Evolutionary conservation across 202 grass and related monocot species (phyloP).

Genomic region (Schoenoplectus tabernaemontani): DNA sequence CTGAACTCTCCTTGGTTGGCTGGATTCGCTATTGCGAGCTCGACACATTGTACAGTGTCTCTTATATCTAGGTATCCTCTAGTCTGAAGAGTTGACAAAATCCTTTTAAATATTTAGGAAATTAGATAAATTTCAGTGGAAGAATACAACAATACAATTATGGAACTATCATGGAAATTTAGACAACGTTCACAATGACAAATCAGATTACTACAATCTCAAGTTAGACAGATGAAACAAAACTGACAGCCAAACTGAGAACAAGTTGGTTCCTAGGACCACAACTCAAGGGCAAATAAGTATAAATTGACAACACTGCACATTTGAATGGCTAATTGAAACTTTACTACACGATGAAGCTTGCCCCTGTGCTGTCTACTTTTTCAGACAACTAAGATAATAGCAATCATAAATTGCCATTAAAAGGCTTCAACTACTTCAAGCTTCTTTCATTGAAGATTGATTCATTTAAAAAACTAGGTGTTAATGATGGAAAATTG

Average conservation of each 20-base stretch:
- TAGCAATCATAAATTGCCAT: not conserved
- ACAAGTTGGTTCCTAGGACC: too few relatives aligned
- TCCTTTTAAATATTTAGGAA: not conserved
- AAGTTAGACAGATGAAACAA: not conserved
- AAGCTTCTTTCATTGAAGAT: not conserved
- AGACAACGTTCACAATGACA: not conserved
- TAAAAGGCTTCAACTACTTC: not conserved
- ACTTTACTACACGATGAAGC: not conserved
- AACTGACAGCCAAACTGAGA: not conserved
- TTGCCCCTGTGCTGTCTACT: not conserved
- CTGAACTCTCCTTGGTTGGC: constrained; percentile 77
- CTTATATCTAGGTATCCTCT: constrained; percentile 92
- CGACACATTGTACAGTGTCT: constrained; percentile 82
- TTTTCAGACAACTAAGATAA: not conserved
- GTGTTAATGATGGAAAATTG: not conserved
- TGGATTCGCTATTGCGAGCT: constrained; percentile 86
- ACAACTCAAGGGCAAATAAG: too few relatives aligned
- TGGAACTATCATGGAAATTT: not conserved
- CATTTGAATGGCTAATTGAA: not conserved
- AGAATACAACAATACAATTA: not conserved
- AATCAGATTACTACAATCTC: not conserved
- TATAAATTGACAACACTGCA: too few relatives aligned
- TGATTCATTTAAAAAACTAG: not conserved
- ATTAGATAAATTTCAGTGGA: not conserved
- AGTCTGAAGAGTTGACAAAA: constrained; percentile 37